Evolutionary conservation across 1,284 basidiomycete species (phyloP).

Genomic region (Hypsizygus ulmarius): DNA sequence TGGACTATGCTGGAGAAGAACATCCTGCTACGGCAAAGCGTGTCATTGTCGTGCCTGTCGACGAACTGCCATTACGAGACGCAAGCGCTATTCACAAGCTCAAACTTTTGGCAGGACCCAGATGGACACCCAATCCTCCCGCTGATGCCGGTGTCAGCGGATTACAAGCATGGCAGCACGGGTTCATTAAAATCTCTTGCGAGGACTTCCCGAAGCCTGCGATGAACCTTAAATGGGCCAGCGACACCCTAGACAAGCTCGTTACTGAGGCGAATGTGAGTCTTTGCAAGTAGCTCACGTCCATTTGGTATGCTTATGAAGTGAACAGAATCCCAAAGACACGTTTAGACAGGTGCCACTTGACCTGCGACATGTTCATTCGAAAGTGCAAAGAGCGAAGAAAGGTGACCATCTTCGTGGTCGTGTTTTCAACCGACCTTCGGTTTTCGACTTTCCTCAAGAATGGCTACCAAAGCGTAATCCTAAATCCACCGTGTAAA

Average conservation of each 20-base stretch:
- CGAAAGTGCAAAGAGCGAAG: conserved; percentile 66
- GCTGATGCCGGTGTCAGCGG: conserved; percentile 58
- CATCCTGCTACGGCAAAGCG: conserved; percentile 72
- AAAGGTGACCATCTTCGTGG: conserved; percentile 64
- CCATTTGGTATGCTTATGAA: background rate
- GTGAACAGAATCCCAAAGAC: conserved; percentile 45
- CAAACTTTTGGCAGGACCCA: conserved; percentile 77
- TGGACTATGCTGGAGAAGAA: conserved; percentile 73
- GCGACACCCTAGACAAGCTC: conserved; percentile 73
- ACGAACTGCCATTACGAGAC: conserved; percentile 62
- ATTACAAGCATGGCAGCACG: conserved; percentile 52
- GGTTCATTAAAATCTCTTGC: conserved; percentile 83
- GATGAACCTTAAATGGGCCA: conserved; percentile 87
- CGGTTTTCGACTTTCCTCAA: conserved; percentile 74
- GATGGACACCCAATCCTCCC: conserved; percentile 78
- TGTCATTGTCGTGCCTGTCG: conserved; percentile 69
- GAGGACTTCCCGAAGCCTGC: conserved; percentile 75
- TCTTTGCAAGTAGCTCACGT: conserved; percentile 16
- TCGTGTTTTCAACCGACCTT: conserved; percentile 55
- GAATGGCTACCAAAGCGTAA: conserved; percentile 64
- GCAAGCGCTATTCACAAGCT: conserved; percentile 70
- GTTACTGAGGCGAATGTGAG: conserved; percentile 77
- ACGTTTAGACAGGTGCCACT: conserved; percentile 65
- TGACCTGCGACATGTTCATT: conserved; percentile 75
- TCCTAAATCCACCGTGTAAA: conserved; percentile 1